Evolutionary conservation across 345 rosid species (phyloP).

Genomic region (Camelina neglecta): DNA sequence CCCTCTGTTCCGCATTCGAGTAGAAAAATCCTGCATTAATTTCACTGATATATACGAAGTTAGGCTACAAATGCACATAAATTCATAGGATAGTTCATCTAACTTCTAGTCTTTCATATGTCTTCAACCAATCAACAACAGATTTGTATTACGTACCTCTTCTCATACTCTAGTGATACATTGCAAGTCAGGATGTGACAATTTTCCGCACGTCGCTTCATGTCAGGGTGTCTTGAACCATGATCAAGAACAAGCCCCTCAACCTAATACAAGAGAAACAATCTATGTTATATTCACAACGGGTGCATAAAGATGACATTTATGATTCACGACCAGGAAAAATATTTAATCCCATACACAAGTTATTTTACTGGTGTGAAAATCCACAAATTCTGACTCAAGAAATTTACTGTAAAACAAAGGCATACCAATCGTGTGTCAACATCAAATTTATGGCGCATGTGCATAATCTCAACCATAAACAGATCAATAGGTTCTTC

Average conservation of each 20-base stretch:
- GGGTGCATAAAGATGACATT: neutral
- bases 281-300: conserved; percentile 3
- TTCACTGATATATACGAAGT: conserved; percentile 67
- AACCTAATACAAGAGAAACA: conserved; percentile 54
- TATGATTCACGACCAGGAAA: neutral
- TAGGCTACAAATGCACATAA: conserved; percentile 41
- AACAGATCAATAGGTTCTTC: conserved; percentile 91
- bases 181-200: conserved; percentile 94
- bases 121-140: neutral
- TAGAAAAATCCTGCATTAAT: conserved; percentile 99
- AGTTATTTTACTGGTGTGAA: neutral
- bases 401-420: conserved; percentile 7
- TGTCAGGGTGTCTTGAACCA: conserved; percentile 99
- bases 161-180: conserved; percentile 93
- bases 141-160: conserved; percentile 58
- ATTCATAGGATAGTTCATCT: neutral
- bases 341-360: neutral
- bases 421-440: conserved; percentile 83
- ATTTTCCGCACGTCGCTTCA: conserved; percentile 96
- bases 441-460: conserved; percentile 96
- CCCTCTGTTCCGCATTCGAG: conserved; percentile 98
- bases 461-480: conserved; percentile 99
- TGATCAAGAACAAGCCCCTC: conserved; percentile 99
- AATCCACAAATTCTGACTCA: neutral
- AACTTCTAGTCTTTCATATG: conserved; percentile 18